Conservation (phyloP, 495 filamentous ascomycete species). For the Xylaria curta region DNA sequence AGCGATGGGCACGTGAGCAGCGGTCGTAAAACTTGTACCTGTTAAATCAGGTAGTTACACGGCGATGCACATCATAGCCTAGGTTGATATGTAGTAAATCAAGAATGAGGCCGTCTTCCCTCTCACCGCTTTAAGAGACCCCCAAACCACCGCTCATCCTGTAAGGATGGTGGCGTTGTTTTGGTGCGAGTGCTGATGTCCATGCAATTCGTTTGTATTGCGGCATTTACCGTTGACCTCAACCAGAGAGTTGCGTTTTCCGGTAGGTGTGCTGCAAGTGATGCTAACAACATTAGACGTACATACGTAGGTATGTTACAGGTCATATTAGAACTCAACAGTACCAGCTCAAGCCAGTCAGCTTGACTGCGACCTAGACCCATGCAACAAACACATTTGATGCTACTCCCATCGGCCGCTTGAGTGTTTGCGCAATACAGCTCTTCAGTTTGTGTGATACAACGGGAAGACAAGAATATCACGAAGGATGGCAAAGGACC, state of each 20-base stretch:
- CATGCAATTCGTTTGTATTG: slow-evolving; percentile 1
- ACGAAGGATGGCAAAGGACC: background rate
- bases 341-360: background rate
- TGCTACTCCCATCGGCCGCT: background rate
- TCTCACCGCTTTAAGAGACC: slow-evolving; percentile 4
- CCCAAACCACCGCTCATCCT: background rate
- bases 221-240: slow-evolving; percentile 22
- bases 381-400: background rate
- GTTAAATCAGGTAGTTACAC: background rate
- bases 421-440: slow-evolving; percentile 18
- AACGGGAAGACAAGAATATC: background rate
- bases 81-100: background rate
- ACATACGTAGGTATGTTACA: background rate
- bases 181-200: background rate
- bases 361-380: background rate
- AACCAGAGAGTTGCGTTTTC: slow-evolving; percentile 8
- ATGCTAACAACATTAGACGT: background rate
- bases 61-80: slow-evolving; percentile 7
- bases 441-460: background rate
- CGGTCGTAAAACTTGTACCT: background rate
- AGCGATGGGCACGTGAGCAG: slow-evolving; percentile 15
- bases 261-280: slow-evolving; percentile 15
- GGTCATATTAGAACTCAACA: slow-evolving; percentile 18
- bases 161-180: slow-evolving; percentile 10
- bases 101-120: background rate